Evolutionary conservation across 23 red algal genomes (phyloP), one percentile per base, ranked within the genome.

Genomic region (Gracilaria caudata): DNA sequence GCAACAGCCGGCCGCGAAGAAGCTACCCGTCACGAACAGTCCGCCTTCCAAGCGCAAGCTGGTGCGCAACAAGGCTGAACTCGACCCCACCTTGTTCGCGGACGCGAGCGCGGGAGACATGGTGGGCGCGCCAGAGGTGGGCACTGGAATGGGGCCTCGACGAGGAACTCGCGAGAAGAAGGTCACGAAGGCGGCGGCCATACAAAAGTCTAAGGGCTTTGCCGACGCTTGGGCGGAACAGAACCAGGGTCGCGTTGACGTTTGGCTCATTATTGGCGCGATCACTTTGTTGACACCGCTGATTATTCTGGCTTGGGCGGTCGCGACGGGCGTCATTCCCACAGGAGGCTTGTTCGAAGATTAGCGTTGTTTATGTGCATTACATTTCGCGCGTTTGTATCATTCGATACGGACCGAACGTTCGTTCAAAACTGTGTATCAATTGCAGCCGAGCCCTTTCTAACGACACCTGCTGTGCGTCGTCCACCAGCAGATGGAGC

Each of bases 151-250:
- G 32, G 82, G 82, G 3, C 82, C 82, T 16, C 63, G 82, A 20
- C 82, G 82, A 3, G 82, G 82, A 9, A 17, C 17, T 9, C 29
- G 39, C 0, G 82, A 74, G 4, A 86, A 86, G 65, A 86, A 86
- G 68, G 82, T 86, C 3, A 86, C 82, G 16, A 64, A 64, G 1
- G 82, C 82, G 3, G 82, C 82, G 12, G 82, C 82, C 13, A 74
- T 86, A 11, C 82, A 86, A 86, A 86, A 86, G 68, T 68, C 56
- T 24, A 36, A 86, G 43, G 60, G 65, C 65, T 86, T 86, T 86
- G 82, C 82, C 16, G 82, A 86, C 68, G 82, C 82, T 24, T 86
- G 82, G 82, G 82, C 82, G 16, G 82, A 86, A 23, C 82, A 86
- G 63, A 86, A 86, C 33, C 46, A 57, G 35, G 82, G 82, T 26